Evolutionary conservation across 192 early-diverging fungal genomes (phyloP), one percentile per base, ranked within the genome.

Genomic region (Chytriomyces hyalinus): DNA sequence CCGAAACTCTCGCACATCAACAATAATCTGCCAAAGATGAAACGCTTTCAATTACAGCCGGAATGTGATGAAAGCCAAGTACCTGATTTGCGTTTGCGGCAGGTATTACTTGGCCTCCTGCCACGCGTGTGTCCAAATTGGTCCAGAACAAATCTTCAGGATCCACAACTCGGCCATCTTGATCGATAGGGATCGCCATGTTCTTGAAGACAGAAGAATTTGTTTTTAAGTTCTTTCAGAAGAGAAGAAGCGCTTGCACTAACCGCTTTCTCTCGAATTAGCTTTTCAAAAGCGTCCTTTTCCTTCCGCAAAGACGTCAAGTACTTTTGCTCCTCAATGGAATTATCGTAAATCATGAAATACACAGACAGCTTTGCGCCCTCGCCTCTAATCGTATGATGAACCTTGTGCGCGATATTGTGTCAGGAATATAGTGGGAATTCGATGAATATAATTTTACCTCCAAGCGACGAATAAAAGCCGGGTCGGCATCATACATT

Each of bases 261-360:
- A 80, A 91, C 92, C 47, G 92, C 91, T 83, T 97, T 97, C 72
- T 95, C 93, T 17, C 86, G 75, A 71, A 99, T 97, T 50, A 99
- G 76, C 60, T 87, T 92, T 79, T 98, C 96, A 85, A 99, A 99
- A 0, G 97, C 89, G 69, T 95, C 91, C 78, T 96, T 96, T 80
- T 99, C 97, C 57, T 88, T 88, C 22, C 97, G 84, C 73, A 99
- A 90, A 0, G 84, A 81, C 26, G 92, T 92, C 48, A 99, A 79
- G 73, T 96, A 99, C 36, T 88, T 82, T 82, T 98, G 97, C 81
- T 98, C 97, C 81, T 99, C 96, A 1, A 96, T 88, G 7, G 94
- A 95, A 81, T 96, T 93, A 65, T 97, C 93, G 79, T 99, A 98
- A 0, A 96, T 87, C 78, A 97, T 86, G 81, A 98, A 97, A 70